A percentile compares a stretch with the other conserved stretches of the same genome.
Conservation (phyloP, 768 basidiomycete species). For the Leccinellum luteum region DNA sequence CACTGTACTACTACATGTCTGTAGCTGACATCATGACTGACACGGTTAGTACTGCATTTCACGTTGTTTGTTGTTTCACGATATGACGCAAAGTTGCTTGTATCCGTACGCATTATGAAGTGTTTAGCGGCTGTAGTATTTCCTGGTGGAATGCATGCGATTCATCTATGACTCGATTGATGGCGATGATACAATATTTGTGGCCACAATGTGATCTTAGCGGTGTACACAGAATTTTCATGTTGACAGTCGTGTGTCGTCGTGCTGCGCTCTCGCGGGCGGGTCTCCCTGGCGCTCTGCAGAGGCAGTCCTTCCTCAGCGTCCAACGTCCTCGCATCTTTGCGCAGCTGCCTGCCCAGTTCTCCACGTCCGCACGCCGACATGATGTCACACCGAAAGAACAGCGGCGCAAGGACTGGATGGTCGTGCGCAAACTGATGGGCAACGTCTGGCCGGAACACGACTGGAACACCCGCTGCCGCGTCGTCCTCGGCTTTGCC, state of each 20-base stretch:
- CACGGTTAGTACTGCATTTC: slow-evolving; percentile 3
- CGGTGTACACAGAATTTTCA: slow-evolving; percentile 6
- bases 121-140: background rate
- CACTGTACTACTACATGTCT: slow-evolving; percentile 20
- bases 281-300: background rate
- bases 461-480: slow-evolving; percentile 76
- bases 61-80: background rate
- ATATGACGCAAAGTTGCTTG: background rate
- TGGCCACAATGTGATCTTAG: background rate
- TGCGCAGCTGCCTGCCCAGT: background rate
- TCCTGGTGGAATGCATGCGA: background rate
- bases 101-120: slow-evolving; percentile 6
- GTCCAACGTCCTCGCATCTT: background rate
- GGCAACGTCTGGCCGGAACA: slow-evolving; percentile 90
- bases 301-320: slow-evolving; percentile 6
- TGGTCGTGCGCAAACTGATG: slow-evolving; percentile 77
- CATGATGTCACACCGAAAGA: slow-evolving; percentile 31
- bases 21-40: slow-evolving; percentile 10
- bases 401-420: slow-evolving; percentile 81
- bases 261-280: slow-evolving; percentile 20
- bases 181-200: background rate
- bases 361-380: slow-evolving; percentile 20
- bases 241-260: slow-evolving; percentile 25
- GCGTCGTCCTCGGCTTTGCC: slow-evolving; percentile 80
- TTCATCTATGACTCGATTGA: background rate